Evolutionary conservation across 2,329 filamentous ascomycete species (phyloP).

Genomic region (Penicillium vulpinum): DNA sequence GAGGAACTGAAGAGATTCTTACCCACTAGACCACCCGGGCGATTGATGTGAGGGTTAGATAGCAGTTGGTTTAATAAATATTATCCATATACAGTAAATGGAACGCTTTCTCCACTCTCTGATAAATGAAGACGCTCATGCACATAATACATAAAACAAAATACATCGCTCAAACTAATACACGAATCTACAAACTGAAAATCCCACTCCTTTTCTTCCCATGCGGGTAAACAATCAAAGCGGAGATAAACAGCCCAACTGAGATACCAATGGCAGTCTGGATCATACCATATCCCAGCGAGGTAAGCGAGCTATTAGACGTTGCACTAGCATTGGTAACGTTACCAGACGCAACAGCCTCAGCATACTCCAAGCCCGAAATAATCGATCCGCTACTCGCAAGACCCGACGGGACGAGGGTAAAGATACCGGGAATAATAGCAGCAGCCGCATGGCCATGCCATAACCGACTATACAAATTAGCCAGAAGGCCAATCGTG

Average conservation of each 20-base stretch:
- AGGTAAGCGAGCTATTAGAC: constrained; percentile 24
- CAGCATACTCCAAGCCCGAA: constrained; percentile 54
- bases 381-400: constrained; percentile 58
- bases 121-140: neutral
- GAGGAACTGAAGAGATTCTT: too few relatives aligned
- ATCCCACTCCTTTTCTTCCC: constrained; percentile 48
- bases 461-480: constrained; percentile 68
- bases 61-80: too few relatives aligned
- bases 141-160: neutral
- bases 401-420: constrained; percentile 60
- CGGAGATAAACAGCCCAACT: constrained; percentile 47
- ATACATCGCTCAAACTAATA: neutral
- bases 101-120: neutral
- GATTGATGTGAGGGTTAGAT: too few relatives aligned
- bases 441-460: constrained; percentile 79
- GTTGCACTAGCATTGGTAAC: constrained; percentile 1
- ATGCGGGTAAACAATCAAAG: constrained; percentile 47
- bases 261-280: constrained; percentile 50
- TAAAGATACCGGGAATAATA: constrained; percentile 82
- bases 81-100: too few relatives aligned
- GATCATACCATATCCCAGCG: constrained; percentile 47
- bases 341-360: constrained; percentile 46
- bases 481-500: constrained; percentile 72
- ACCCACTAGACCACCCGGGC: too few relatives aligned
- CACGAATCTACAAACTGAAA: constrained; percentile 37